These are phyloP conservation scores for Leccinum arenicola DNA, from an alignment of 768 basidiomycete genomes.

Conservation along the genomic window DNA sequence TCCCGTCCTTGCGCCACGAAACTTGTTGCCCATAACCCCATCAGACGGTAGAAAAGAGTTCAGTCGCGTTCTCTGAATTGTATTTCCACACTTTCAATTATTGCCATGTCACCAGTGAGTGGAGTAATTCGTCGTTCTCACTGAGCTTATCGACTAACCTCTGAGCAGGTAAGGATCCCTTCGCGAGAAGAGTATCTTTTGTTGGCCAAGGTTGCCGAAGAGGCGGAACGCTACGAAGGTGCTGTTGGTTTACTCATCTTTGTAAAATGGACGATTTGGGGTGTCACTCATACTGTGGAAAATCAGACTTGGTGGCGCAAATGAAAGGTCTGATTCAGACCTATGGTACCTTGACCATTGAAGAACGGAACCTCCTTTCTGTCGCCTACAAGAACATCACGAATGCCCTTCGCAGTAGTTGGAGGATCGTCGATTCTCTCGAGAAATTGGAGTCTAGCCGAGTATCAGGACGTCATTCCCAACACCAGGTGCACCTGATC, in stretches of 20 bases:
- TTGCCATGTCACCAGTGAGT: slow-evolving; percentile 32
- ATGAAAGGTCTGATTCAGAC: slow-evolving; percentile 72
- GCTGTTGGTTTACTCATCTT: slow-evolving; percentile 9
- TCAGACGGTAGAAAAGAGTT: slow-evolving; percentile 28
- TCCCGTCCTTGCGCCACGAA: slow-evolving; percentile 12
- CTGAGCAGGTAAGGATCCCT: slow-evolving; percentile 28
- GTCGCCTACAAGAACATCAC: slow-evolving; percentile 91
- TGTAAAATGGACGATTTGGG: background rate
- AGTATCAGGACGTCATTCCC: slow-evolving; percentile 22
- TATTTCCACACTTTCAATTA: slow-evolving; percentile 11
- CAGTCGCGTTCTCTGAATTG: background rate
- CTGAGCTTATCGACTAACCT: slow-evolving; percentile 5
- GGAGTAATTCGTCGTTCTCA: background rate
- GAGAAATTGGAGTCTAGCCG: slow-evolving; percentile 57
- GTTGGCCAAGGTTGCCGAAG: slow-evolving; percentile 81
- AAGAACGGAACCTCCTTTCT: slow-evolving; percentile 86
- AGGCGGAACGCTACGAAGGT: slow-evolving; percentile 91
- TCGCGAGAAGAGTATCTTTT: slow-evolving; percentile 44
- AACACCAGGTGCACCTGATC: slow-evolving; percentile 59
- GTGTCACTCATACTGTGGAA: slow-evolving; percentile 20
- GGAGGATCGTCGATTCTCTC: slow-evolving; percentile 76
- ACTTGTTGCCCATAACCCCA: slow-evolving; percentile 32
- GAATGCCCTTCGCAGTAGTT: slow-evolving; percentile 77
- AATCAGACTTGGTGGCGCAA: slow-evolving; percentile 68
- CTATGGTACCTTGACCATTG: slow-evolving; percentile 69